A percentile compares a stretch with the other conserved stretches of the same genome.
Conservation (phyloP, 495 filamentous ascomycete species). For the Delitschia confertaspora region DNA sequence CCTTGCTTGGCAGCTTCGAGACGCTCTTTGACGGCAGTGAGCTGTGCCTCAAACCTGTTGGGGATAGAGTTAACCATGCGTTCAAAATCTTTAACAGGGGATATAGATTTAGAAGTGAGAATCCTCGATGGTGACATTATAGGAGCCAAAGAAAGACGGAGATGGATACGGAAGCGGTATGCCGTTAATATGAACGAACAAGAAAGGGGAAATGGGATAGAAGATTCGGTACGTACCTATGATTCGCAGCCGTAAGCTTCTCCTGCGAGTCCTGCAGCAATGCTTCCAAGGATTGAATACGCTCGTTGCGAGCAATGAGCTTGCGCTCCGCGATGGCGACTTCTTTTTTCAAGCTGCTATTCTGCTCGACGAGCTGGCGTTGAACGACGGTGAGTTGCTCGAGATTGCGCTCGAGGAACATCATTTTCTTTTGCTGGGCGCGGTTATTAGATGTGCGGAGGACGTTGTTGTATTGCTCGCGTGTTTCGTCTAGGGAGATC, state of each 20-base stretch:
- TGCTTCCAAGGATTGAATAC: conserved; percentile 83
- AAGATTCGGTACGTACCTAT: conserved; percentile 56
- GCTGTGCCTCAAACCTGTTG: conserved; percentile 86
- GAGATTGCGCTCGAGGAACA: conserved; percentile 94
- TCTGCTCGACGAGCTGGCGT: conserved; percentile 95
- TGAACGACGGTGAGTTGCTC: conserved; percentile 97
- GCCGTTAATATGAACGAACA: background rate
- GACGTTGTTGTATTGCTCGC: conserved; percentile 98
- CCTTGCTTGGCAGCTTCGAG: conserved; percentile 91
- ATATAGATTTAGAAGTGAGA: too few relatives aligned
- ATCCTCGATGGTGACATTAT: too few relatives aligned
- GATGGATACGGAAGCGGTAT: background rate
- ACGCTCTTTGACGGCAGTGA: conserved; percentile 93
- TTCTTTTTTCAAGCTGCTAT: conserved; percentile 93
- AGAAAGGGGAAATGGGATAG: conserved; percentile 7
- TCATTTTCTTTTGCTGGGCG: conserved; percentile 99
- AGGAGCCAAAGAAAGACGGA: conserved; percentile 5
- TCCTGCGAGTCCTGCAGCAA: conserved; percentile 95
- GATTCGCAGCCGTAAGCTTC: conserved; percentile 90
- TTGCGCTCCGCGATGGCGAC: conserved; percentile 97
- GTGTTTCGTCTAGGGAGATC: conserved; percentile 90
- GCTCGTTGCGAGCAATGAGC: conserved; percentile 89
- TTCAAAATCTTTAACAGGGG: background rate
- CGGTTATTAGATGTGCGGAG: conserved; percentile 92
- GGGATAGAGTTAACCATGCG: background rate